A percentile compares a stretch with the other conserved stretches of the same genome.
These are phyloP conservation scores for Ophiocordyceps robertsii DNA, from an alignment of 2,329 filamentous ascomycete species.

Conservation along the genomic window DNA sequence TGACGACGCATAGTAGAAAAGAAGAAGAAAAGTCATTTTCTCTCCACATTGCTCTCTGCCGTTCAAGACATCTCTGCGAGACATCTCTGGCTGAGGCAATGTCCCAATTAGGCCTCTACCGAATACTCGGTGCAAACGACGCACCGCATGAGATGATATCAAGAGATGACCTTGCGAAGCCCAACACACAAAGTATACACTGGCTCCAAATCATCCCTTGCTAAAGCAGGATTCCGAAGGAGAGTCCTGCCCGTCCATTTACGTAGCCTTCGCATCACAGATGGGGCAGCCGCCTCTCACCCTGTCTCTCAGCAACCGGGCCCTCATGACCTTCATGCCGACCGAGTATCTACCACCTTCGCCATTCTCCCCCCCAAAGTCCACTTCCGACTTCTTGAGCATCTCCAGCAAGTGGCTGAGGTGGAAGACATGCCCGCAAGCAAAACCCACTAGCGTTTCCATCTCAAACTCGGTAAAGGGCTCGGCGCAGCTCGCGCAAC, in stretches of 20 bases:
- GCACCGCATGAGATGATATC: no score
- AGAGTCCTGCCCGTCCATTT: background rate
- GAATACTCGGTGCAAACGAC: no score
- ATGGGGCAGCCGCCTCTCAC: slow-evolving; percentile 53
- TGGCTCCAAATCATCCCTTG: background rate
- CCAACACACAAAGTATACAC: no score
- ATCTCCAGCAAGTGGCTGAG: slow-evolving; percentile 53
- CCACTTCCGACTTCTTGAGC: slow-evolving; percentile 32
- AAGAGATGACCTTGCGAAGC: no score
- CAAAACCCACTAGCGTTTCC: slow-evolving; percentile 67
- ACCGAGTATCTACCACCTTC: slow-evolving; percentile 48
- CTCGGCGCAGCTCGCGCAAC: slow-evolving; percentile 45
- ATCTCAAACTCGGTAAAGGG: slow-evolving; percentile 47
- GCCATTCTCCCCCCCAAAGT: slow-evolving; percentile 28
- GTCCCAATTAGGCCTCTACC: no score
- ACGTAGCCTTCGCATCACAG: slow-evolving; percentile 23
- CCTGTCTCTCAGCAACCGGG: slow-evolving; percentile 60
- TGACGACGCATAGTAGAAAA: background rate
- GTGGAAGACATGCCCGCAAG: slow-evolving; percentile 73
- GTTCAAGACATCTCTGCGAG: no score
- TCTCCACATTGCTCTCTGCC: background rate
- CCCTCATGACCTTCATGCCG: slow-evolving; percentile 77
- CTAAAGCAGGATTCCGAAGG: background rate
- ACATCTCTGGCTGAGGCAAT: no score
- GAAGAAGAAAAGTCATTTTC: background rate